Percentiles rank a stretch among this genome's conserved stretches.
Evolutionary conservation across 352 stramenopile species (phyloP).

Genomic region (Thraustochytrium striatum): DNA sequence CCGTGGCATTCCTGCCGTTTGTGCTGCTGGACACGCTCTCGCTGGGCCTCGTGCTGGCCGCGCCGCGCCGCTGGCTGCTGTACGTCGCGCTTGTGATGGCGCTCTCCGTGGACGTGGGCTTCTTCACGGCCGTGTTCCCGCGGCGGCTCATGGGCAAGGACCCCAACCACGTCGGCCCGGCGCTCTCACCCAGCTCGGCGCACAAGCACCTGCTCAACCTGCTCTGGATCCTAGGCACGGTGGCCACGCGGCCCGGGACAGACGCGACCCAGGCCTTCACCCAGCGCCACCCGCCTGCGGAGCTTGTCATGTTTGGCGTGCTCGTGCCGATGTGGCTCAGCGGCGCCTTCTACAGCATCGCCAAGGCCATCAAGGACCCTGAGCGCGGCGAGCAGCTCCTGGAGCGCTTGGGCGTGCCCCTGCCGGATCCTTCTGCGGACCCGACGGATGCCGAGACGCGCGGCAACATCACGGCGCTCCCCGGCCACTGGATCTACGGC

Average conservation of each 20-base stretch:
- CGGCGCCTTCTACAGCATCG: not conserved
- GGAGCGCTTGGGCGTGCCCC: not conserved
- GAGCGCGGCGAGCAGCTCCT: not conserved
- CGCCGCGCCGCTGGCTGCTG: conserved; percentile 24
- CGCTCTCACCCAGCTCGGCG: conserved; percentile 11
- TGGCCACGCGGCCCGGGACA: not conserved
- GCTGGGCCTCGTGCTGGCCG: not conserved
- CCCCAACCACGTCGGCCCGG: not conserved
- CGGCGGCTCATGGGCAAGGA: not conserved
- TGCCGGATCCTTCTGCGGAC: not conserved
- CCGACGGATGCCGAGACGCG: conserved; percentile 1
- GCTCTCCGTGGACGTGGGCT: conserved; percentile 19
- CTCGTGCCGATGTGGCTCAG: conserved; percentile 1
- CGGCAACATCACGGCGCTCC: not conserved
- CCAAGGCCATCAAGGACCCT: not conserved
- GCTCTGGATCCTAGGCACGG: conserved; percentile 26
- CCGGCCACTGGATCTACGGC: conserved; percentile 34
- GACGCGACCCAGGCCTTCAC: not conserved
- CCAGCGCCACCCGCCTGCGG: not conserved
- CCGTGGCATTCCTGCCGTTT: not conserved
- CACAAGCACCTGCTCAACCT: conserved; percentile 42
- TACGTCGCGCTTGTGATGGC: conserved; percentile 1
- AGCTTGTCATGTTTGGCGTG: conserved; percentile 10
- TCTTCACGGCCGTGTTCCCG: conserved; percentile 25
- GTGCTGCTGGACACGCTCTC: not conserved